Percentiles rank a stretch among this genome's conserved stretches.
Conservation (phyloP, 2,329 filamentous ascomycete genomes). For the Nemania diffusa region DNA sequence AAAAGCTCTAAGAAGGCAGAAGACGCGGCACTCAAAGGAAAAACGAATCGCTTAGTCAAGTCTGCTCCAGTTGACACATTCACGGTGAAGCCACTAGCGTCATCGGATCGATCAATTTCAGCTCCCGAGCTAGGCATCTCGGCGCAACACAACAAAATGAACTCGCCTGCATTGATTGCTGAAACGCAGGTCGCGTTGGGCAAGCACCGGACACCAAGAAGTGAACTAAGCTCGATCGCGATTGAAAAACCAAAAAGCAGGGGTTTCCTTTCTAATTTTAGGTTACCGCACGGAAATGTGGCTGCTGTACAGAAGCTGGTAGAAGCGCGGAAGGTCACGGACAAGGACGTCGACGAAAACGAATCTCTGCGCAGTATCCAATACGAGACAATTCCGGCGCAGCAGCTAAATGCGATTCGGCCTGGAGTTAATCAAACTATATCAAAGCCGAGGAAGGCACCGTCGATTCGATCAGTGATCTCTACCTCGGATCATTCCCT, state of each 20-base stretch:
- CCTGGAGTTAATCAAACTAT: conserved; percentile 36
- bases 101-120: conserved; percentile 44
- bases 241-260: conserved; percentile 46
- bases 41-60: conserved; percentile 54
- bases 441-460: conserved; percentile 42
- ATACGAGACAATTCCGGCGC: conserved; percentile 35
- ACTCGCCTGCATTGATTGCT: conserved; percentile 29
- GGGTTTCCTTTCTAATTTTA: conserved; percentile 47
- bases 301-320: conserved; percentile 43
- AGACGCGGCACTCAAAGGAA: conserved; percentile 52
- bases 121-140: conserved; percentile 43
- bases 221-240: conserved; percentile 21
- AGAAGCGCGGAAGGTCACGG: conserved; percentile 36
- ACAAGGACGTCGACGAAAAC: conserved; percentile 37
- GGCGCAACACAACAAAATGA: conserved; percentile 37
- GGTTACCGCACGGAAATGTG: conserved; percentile 45
- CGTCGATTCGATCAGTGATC: conserved; percentile 44
- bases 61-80: conserved; percentile 43
- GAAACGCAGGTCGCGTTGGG: conserved; percentile 37
- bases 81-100: conserved; percentile 43
- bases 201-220: conserved; percentile 27
- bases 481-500: conserved; percentile 47
- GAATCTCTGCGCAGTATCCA: conserved; percentile 30
- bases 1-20: conserved; percentile 57
- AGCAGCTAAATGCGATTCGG: conserved; percentile 31